Evolutionary conservation across 805 yeast species (phyloP).

Genomic region (Kuraishia borneana): DNA sequence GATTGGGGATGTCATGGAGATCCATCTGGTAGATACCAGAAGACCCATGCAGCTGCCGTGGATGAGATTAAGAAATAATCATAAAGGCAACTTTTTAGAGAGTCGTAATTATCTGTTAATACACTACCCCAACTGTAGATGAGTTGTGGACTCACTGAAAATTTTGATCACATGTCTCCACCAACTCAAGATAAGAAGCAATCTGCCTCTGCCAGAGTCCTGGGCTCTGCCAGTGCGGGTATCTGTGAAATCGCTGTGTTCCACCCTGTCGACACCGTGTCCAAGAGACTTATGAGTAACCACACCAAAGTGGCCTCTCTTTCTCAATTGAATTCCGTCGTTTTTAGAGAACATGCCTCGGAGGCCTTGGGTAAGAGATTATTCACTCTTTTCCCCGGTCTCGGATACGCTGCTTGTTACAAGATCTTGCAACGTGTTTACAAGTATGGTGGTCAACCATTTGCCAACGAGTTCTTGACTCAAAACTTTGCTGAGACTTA

Average conservation of each 20-base stretch:
- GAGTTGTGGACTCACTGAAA: not conserved
- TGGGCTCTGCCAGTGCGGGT: slow-evolving; percentile 99
- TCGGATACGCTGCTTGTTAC: slow-evolving; percentile 96
- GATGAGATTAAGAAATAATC: slow-evolving; percentile 2
- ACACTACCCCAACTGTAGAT: not conserved
- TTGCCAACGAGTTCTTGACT: slow-evolving; percentile 86
- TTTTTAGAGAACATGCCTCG: slow-evolving; percentile 72
- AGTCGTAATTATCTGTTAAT: not conserved
- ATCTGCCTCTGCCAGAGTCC: slow-evolving; percentile 79
- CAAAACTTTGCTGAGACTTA: slow-evolving; percentile 59
- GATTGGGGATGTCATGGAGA: slow-evolving; percentile 99
- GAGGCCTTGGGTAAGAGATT: slow-evolving; percentile 62
- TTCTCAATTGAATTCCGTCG: slow-evolving; percentile 69
- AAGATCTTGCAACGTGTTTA: slow-evolving; percentile 94
- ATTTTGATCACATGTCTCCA: slow-evolving; percentile 5
- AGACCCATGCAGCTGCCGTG: slow-evolving; percentile 71
- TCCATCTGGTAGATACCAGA: slow-evolving; percentile 96
- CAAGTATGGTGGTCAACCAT: slow-evolving; percentile 99
- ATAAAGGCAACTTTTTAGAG: not conserved
- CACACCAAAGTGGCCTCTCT: slow-evolving; percentile 53
- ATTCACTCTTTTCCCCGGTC: slow-evolving; percentile 88
- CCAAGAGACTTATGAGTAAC: slow-evolving; percentile 89
- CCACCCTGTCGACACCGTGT: slow-evolving; percentile 97
- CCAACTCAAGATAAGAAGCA: slow-evolving; percentile 59
- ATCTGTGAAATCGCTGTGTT: slow-evolving; percentile 92